Evolutionary conservation across 192 early-diverging fungal species (phyloP).

Genomic region (Umbelopsis sp.): DNA sequence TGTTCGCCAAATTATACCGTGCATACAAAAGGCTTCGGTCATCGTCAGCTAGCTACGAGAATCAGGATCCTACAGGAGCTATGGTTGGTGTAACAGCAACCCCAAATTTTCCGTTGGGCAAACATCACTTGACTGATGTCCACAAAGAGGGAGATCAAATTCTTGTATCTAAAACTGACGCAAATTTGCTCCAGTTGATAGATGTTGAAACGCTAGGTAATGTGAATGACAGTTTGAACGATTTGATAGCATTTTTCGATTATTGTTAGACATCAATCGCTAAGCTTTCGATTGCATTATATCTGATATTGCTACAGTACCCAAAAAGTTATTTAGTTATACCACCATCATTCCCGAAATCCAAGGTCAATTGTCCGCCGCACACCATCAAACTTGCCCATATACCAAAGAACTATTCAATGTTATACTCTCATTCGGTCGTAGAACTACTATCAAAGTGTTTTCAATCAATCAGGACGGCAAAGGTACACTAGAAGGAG

Average conservation of each 20-base stretch:
- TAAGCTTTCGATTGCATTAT: no score
- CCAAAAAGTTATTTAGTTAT: constrained; percentile 21
- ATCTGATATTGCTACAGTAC: not conserved
- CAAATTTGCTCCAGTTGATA: constrained; percentile 35
- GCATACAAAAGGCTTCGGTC: not conserved
- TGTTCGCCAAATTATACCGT: not conserved
- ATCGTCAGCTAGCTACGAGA: not conserved
- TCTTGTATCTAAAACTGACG: constrained; percentile 39
- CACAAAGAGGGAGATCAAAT: constrained; percentile 2
- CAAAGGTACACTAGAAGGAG: constrained; percentile 18
- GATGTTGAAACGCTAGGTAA: constrained; percentile 34
- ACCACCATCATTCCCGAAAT: not conserved
- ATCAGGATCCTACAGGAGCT: not conserved
- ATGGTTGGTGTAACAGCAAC: constrained; percentile 31
- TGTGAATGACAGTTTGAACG: not conserved
- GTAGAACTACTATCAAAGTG: constrained; percentile 4
- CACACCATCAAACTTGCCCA: constrained; percentile 32
- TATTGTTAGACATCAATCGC: no score
- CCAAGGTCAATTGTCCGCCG: constrained; percentile 21
- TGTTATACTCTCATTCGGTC: constrained; percentile 16
- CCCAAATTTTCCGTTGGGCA: constrained; percentile 30
- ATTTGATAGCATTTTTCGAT: no score
- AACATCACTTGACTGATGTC: not conserved
- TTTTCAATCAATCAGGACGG: constrained; percentile 18
- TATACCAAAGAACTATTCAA: constrained; percentile 26